Evolutionary conservation across 169 alveolate genomes (phyloP).

Genomic region (Eimeria sp.): DNA sequence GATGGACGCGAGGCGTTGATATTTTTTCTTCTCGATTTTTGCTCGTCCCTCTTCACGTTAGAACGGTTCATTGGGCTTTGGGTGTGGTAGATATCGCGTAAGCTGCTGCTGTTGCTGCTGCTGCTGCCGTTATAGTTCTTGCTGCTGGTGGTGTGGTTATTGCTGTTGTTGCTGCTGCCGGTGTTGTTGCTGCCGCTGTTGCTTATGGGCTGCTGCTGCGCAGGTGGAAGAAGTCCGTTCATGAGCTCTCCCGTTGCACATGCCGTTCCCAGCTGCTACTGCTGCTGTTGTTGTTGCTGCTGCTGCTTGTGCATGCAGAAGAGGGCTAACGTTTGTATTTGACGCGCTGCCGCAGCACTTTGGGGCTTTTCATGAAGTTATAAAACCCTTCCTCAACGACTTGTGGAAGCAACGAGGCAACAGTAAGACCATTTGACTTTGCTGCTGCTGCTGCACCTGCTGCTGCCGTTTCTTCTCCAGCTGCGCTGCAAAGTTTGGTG

Average conservation of each 20-base stretch:
- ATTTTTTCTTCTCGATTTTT: conserved; percentile 47
- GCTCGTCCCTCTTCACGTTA: conserved; percentile 41
- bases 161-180: conserved; percentile 35
- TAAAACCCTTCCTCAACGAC: not conserved
- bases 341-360: conserved; percentile 64
- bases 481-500: too few species aligned
- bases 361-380: conserved; percentile 16
- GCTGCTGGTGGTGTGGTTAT: conserved; percentile 16
- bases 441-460: conserved; percentile 46
- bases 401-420: not conserved
- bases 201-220: conserved; percentile 5
- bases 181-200: conserved; percentile 33
- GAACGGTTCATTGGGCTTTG: conserved; percentile 22
- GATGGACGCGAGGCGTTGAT: conserved; percentile 30
- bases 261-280: too few species aligned
- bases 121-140: conserved; percentile 31
- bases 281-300: not conserved
- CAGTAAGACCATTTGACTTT: not conserved
- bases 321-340: conserved; percentile 18
- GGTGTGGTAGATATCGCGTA: conserved; percentile 38
- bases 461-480: not conserved
- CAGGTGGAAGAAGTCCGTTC: not conserved
- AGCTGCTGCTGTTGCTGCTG: not conserved
- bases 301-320: not conserved
- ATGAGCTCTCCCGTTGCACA: too few species aligned